phyloP scores from a whole-genome alignment of 306 rosid species.

The Quercus gilva region DNA sequence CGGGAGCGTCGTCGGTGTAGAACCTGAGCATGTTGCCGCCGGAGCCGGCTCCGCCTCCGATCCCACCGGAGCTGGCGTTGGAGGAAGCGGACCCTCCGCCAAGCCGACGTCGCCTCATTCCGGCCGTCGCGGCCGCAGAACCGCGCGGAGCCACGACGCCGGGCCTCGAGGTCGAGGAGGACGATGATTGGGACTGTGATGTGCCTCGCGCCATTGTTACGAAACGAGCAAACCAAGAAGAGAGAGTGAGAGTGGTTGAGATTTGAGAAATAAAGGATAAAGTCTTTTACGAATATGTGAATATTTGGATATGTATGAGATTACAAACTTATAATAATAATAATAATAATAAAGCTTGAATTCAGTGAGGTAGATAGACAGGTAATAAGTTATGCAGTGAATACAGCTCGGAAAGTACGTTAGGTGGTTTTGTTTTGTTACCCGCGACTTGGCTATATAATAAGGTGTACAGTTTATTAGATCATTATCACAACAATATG shows the following conservation, averaged over 20 bases:
- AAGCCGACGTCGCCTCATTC: conserved; percentile 86
- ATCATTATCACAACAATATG: no score
- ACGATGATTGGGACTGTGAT: conserved; percentile 80
- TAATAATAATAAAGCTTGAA: no score
- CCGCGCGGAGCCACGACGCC: conserved; percentile 83
- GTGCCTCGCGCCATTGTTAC: conserved; percentile 70
- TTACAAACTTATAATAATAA: no score
- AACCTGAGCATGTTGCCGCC: conserved; percentile 82
- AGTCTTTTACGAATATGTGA: no score
- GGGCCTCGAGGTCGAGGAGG: conserved; percentile 54
- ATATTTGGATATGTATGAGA: no score
- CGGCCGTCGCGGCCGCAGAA: conserved; percentile 86
- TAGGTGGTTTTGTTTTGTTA: no score
- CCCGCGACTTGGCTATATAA: no score
- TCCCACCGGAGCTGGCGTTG: conserved; percentile 11
- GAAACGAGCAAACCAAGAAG: conserved; percentile 11
- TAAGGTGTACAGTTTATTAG: no score
- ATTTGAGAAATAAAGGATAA: no score
- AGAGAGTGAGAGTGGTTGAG: background rate
- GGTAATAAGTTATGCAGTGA: no score
- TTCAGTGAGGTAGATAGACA: no score
- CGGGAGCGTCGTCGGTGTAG: conserved; percentile 94
- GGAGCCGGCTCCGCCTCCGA: conserved; percentile 33
- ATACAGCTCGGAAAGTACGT: no score
- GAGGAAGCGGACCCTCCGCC: conserved; percentile 18